phyloP scores from a whole-genome alignment of 2,329 filamentous ascomycete genomes.

The Fusarium falciforme region DNA sequence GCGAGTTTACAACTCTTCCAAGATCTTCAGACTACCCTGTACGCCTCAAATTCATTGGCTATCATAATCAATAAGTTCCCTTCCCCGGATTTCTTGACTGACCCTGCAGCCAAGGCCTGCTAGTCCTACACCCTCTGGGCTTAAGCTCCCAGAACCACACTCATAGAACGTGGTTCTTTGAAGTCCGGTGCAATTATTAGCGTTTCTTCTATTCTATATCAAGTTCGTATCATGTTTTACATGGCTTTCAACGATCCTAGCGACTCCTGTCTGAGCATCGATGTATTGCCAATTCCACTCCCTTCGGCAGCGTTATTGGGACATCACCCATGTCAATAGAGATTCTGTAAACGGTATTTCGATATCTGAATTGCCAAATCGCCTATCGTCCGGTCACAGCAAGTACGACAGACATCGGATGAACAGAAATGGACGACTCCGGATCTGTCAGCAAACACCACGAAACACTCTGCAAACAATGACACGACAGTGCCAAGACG shows the following conservation, averaged over 20 bases:
- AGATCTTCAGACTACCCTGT: not conserved
- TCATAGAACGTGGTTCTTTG: too few relatives aligned
- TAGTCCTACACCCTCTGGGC: not conserved
- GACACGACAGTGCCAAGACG: not conserved
- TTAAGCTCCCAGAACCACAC: not conserved
- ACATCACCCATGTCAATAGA: not conserved
- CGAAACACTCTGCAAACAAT: not conserved
- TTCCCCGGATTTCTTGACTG: not conserved
- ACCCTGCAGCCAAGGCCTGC: not conserved
- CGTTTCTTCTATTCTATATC: not conserved
- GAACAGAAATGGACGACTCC: not conserved
- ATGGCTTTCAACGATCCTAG: not conserved
- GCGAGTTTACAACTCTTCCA: not conserved
- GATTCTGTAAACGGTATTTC: not conserved
- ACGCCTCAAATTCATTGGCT: not conserved
- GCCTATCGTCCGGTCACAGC: not conserved
- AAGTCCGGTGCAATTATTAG: not conserved
- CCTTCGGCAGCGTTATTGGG: not conserved
- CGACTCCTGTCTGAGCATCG: not conserved
- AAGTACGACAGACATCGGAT: not conserved
- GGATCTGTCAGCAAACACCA: not conserved
- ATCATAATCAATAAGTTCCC: not conserved
- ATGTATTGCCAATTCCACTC: not conserved
- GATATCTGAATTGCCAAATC: not conserved
- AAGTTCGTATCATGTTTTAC: not conserved